phyloP scores from a whole-genome alignment of 352 stramenopile genomes.

The Saprolegnia parasitica region DNA sequence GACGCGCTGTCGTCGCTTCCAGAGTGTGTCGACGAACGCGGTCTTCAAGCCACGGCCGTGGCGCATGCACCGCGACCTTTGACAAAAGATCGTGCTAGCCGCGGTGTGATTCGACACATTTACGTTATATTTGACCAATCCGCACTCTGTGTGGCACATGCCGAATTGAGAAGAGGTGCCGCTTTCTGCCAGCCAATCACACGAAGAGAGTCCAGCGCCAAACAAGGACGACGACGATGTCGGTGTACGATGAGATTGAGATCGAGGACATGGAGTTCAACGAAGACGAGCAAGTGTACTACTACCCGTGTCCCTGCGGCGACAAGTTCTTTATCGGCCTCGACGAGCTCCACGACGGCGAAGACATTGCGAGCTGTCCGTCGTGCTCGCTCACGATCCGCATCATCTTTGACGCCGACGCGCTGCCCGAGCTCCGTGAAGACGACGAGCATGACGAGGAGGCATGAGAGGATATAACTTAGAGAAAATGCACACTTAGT shows the following conservation, averaged over 20 bases:
- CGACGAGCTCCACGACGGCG: constrained; percentile 88
- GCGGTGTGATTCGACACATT: too few species aligned
- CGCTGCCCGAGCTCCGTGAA: constrained; percentile 63
- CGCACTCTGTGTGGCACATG: not conserved
- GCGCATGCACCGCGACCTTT: too few species aligned
- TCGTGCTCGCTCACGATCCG: constrained; percentile 95
- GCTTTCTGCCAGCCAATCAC: constrained; percentile 4
- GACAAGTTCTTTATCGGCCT: constrained; percentile 90
- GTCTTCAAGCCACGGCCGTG: too few species aligned
- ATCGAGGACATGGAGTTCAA: constrained; percentile 98
- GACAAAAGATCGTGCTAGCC: too few species aligned
- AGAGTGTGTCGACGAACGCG: too few species aligned
- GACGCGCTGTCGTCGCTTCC: too few species aligned
- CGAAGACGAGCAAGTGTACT: constrained; percentile 90
- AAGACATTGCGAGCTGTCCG: constrained; percentile 95
- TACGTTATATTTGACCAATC: too few species aligned
- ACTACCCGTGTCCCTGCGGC: constrained; percentile 97
- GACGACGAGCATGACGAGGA: constrained; percentile 31
- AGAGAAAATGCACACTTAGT: too few species aligned
- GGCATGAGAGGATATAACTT: not conserved
- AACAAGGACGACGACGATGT: constrained; percentile 44
- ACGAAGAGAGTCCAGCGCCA: not conserved
- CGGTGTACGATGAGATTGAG: constrained; percentile 98
- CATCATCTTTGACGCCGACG: constrained; percentile 94
- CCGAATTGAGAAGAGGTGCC: not conserved